A percentile compares a stretch with the other conserved stretches of the same genome.
These are phyloP conservation scores for Rhodotorula taiwanensis DNA, from an alignment of 768 basidiomycete species.

Conservation along the genomic window DNA sequence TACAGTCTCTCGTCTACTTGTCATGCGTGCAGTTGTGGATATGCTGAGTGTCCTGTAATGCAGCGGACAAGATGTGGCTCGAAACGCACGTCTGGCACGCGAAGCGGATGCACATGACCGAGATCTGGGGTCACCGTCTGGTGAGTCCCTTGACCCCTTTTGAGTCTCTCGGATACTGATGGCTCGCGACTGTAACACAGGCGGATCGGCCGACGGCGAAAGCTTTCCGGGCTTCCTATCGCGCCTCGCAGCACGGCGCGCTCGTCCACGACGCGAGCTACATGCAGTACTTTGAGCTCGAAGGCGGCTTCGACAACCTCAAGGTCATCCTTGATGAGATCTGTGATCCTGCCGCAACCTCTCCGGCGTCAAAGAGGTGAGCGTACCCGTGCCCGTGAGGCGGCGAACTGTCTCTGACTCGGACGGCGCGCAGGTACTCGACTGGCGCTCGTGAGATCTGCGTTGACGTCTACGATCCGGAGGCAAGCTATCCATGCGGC, in stretches of 20 bases:
- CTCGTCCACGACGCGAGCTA: slow-evolving; percentile 91
- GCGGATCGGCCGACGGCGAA: slow-evolving; percentile 85
- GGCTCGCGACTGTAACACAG: slow-evolving; percentile 45
- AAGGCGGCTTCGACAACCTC: slow-evolving; percentile 12
- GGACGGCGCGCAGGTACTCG: slow-evolving; percentile 54
- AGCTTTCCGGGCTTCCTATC: slow-evolving; percentile 80
- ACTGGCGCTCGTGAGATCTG: slow-evolving; percentile 62
- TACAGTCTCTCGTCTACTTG: slow-evolving; percentile 47
- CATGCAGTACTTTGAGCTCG: slow-evolving; percentile 47
- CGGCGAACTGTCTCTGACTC: fast-evolving
- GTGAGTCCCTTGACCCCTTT: slow-evolving; percentile 47
- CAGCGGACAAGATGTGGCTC: slow-evolving; percentile 84
- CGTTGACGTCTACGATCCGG: slow-evolving; percentile 58
- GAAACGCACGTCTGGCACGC: slow-evolving; percentile 97
- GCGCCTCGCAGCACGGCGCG: slow-evolving; percentile 74
- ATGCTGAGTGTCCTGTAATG: too few species aligned
- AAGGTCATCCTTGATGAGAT: slow-evolving; percentile 10
- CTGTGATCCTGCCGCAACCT: slow-evolving; percentile 14
- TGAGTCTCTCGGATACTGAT: neutral
- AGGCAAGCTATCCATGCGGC: slow-evolving; percentile 57
- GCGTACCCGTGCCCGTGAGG: neutral
- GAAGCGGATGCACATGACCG: slow-evolving; percentile 91
- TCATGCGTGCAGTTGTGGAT: too few species aligned
- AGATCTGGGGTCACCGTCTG: slow-evolving; percentile 83
- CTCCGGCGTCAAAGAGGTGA: slow-evolving; percentile 26